Evolutionary conservation across 768 basidiomycete genomes (phyloP), one percentile per base, ranked within the genome.

Genomic region (Phylloporus sp.): DNA sequence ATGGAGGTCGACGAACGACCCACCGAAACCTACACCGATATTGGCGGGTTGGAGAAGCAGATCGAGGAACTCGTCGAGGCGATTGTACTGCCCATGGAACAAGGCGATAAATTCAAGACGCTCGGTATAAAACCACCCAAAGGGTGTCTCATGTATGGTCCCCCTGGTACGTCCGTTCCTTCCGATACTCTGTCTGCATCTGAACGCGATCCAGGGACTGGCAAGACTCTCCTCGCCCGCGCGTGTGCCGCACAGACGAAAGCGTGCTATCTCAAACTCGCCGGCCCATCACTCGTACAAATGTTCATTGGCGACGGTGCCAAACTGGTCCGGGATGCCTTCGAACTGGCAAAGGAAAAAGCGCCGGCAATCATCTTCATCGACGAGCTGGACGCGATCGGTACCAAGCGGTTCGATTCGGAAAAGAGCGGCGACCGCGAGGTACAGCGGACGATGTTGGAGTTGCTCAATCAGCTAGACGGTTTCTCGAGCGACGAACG

Each of bases 231-330:
- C 7, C 81, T 99, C 42, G 96, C 96, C 29, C 84, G 96, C 66
- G 96, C 96, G 34, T 98, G 96, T 68, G 96, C 96, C 5, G 94
- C 94, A 2, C 93, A 95, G 58, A 97, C 96, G 37, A 89, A 95
- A 55, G 96, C 96, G 8, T 98, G 95, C 67, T 99, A 95, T 66
- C 79, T 99, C 54, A 98, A 99, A 68, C 81, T 99, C 22, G 96
- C 96, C 28, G 96, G 92, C 17, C 95, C 96, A 21, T 94, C 94
- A 41, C 79, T 99, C 42, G 96, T 99, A 11, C 96, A 99, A 69
- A 99, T 98, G 96, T 99, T 95, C 68, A 99, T 99, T 56, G 96
- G 96, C 69, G 96, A 98, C 66, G 96, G 96, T 61, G 96, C 96
- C 44, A 98, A 97, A 68, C 82, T 99, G 41, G 96, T 99, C 18